Conservation (phyloP, 495 filamentous ascomycete genomes). For the Rostrohypoxylon terebratum region DNA sequence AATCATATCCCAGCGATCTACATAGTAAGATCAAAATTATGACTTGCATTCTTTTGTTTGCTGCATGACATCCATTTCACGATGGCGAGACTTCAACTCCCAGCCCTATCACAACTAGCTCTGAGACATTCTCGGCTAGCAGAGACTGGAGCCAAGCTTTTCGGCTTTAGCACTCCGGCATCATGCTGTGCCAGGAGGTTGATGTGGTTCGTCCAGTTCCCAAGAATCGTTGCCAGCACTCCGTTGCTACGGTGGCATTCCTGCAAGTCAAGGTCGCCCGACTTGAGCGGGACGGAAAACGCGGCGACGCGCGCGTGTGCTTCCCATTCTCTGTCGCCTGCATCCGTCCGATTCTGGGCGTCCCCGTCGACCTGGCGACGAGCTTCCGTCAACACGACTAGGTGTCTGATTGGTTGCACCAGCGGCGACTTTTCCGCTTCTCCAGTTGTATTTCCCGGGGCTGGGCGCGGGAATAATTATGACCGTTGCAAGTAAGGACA, state of each 20-base stretch:
- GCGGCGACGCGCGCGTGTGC: neutral
- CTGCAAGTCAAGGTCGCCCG: neutral
- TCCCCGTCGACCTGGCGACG: neutral
- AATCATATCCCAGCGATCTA: neutral
- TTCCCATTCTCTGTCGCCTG: neutral
- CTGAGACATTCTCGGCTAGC: neutral
- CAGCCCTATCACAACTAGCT: neutral
- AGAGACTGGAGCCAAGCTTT: neutral
- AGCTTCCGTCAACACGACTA: neutral
- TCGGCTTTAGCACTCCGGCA: neutral
- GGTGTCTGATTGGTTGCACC: neutral
- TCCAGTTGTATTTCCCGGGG: neutral
- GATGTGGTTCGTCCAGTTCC: neutral
- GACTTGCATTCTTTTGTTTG: neutral
- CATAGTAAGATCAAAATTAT: neutral
- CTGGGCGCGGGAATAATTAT: neutral
- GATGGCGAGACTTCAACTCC: neutral
- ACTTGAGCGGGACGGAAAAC: neutral
- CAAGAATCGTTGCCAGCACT: neutral
- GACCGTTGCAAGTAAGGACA: neutral
- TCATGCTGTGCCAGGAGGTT: neutral
- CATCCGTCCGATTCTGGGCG: neutral
- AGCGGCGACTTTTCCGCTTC: neutral
- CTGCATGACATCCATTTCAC: neutral
- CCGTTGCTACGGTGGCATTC: neutral